Evolutionary conservation across 225 moss, liverwort and hornwort species (phyloP).

Genomic region (Polytrichum commune): DNA sequence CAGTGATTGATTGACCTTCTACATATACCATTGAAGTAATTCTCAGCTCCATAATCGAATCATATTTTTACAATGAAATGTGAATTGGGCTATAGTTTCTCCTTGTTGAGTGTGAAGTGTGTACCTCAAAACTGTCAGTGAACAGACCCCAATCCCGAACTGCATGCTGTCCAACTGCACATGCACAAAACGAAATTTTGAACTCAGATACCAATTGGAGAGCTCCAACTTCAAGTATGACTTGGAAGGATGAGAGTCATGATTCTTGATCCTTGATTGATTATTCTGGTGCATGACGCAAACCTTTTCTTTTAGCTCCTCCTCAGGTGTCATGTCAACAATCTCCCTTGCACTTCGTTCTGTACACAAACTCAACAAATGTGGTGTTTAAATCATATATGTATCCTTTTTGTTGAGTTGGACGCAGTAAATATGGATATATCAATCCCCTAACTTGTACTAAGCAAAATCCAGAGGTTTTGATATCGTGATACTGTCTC

Average conservation of each 20-base stretch:
- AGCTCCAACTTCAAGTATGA: no score
- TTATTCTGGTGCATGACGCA: not conserved
- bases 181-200: not conserved
- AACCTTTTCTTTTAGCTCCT: conserved; percentile 83
- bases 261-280: no score
- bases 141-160: conserved; percentile 75
- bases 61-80: no score
- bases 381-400: not conserved
- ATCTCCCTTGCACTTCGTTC: conserved; percentile 69
- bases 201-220: no score
- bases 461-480: not conserved
- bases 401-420: not conserved
- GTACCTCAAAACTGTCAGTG: conserved; percentile 73
- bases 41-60: no score
- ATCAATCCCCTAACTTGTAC: not conserved
- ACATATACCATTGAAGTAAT: no score
- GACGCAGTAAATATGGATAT: no score
- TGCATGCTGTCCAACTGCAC: conserved; percentile 49
- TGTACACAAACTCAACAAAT: conserved; percentile 18
- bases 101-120: not conserved
- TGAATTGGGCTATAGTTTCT: no score
- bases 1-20: no score
- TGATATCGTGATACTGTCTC: no score
- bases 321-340: conserved; percentile 60
- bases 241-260: no score